Evolutionary conservation across 768 basidiomycete genomes (phyloP), one percentile per base, ranked within the genome.

Genomic region (Hygrophorus pudorinus): DNA sequence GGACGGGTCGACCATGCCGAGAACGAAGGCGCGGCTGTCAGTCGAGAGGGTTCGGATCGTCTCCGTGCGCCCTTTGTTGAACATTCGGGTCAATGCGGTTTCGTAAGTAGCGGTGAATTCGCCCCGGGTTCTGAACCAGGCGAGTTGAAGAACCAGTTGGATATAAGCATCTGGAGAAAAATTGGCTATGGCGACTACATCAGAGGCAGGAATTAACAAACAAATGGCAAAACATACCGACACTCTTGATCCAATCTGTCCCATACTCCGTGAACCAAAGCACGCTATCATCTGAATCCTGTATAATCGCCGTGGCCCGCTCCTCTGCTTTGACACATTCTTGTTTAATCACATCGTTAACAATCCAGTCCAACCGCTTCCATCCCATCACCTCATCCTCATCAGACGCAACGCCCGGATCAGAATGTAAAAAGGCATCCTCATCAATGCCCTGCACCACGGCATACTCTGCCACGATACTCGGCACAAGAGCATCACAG

Each of bases 81-180:
- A 93, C 60, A 85, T 73, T 18, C 90, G 76, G 1, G 93, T 94
- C 27, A 93, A 72, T 0, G 82, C 87, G 0, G 92, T 96, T 63
- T 97, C 93, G 59, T 97, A 96, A 5, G 87, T 90, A 1, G 93
- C 88, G 3, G 88, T 87, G 53, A 88, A 82, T 46, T 69, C 64
- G 9, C 78, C 79, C 37, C 80, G 84, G 16, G 79, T 77, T 57
- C 75, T 76, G 65, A 85, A 88, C 81, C 85, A 96, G 3, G 91
- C 92, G 8, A 96, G 73, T 57, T 97, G 93, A 14, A 96, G 69
- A 0, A 79, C 86, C 75, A 94, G 85, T 58, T 97, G 93, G 39
- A 94, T 74, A 63, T 77, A 96, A 1, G 85, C 85, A 56, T 97
- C 93, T 0, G 92, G 79, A 10, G 72, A 66, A 30, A 72, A 59